Evolutionary conservation across 768 basidiomycete species (phyloP), one percentile per base, ranked within the genome.

Genomic region (Calocybe indica): DNA sequence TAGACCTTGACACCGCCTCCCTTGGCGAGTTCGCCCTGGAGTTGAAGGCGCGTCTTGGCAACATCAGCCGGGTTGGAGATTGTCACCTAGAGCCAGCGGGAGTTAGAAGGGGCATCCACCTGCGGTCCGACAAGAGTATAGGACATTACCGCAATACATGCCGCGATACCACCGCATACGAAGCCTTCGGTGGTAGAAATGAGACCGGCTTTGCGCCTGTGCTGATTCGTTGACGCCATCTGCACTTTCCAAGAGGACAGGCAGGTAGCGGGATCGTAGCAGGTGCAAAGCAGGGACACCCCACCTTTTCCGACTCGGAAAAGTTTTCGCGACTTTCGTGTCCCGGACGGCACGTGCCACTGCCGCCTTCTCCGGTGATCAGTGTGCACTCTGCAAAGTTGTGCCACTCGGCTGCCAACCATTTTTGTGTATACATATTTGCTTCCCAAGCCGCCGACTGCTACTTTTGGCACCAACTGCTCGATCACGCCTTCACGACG

Each of bases 21-120:
- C 59, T 86, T 92, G 32, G 88, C 82, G 8, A 99, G 79, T 65
- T 98, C 96, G 22, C 95, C 96, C 61, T 98, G 93, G 22, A 99
- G 78, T 63, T 99, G 96, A 43, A 99, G 69, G 47, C 95, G 85
- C 37, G 96, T 98, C 68, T 98, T 98, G 39, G 89, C 88, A 14
- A 93, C 91, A 56, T 86, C 85, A 5, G 83, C 83, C 9, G 85
- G 82, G 54, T 89, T 89, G 5, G 86, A 88, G 46, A 89, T 68
- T 6, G 88, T 88, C 42, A 90, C 86, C 88, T 90, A 56, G 9
- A 22, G 22, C 11, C 11, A 33, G 29, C 11, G 5, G 42, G 7
- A 48, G 15, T 39, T 43, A 40, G 51, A 50, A 54, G 52, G 38
- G 49, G 50, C 22, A 40, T 47, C 46, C 46, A 49, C 29, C n/a